Evolutionary conservation across 2,329 filamentous ascomycete species (phyloP), one percentile per base, ranked within the genome.

Genomic region (Colletotrichum sp.): DNA sequence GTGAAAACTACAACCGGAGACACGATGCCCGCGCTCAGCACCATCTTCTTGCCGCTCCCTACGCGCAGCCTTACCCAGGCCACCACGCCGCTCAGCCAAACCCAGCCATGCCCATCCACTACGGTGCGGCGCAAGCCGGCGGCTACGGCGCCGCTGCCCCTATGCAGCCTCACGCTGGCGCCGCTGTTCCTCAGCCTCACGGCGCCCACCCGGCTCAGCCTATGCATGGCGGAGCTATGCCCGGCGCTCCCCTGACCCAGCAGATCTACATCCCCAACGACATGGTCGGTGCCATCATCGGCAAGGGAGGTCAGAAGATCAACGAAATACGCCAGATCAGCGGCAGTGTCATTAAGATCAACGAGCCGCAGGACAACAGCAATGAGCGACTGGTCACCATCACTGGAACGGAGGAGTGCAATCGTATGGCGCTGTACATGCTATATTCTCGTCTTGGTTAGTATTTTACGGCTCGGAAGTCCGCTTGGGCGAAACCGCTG

Each of bases 401-500:
- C 80, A 98, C 97, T 3, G 97, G 97, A 78, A 98, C 97, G 8
- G 96, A 98, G 81, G 97, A 99, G 86, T 98, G 96, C 89, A 99
- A 99, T 87, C 95, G 98, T 82, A 98, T 99, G 96, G 97, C 97
- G n/a, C 88, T 99, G 72, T 99, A 98, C 87, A 98, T 99, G 96
- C 92, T 99, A 71, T 99, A 99, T 87, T 98, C 95, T 76, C 93
- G 97, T 90, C 94, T 99, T 84, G 97, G 97, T 98, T 85, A 9
- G 74, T 52, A 88, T 89, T 83, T 82, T 80, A 7, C 84, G 80
- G 69, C 48, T 30, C 3, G 16, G 13, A 34, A 69, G 34, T 16
- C 8, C 22, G 7, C 13, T 1, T 22, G 28, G n/a, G 2, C 8
- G 16, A 52, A 48, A 59, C 4, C 76, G 81, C 82, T 84, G 81